Percentiles rank a stretch among this genome's conserved stretches.
These are phyloP conservation scores for Aspergillus clavatus DNA, from an alignment of 2,329 filamentous ascomycete species.

Conservation along the genomic window DNA sequence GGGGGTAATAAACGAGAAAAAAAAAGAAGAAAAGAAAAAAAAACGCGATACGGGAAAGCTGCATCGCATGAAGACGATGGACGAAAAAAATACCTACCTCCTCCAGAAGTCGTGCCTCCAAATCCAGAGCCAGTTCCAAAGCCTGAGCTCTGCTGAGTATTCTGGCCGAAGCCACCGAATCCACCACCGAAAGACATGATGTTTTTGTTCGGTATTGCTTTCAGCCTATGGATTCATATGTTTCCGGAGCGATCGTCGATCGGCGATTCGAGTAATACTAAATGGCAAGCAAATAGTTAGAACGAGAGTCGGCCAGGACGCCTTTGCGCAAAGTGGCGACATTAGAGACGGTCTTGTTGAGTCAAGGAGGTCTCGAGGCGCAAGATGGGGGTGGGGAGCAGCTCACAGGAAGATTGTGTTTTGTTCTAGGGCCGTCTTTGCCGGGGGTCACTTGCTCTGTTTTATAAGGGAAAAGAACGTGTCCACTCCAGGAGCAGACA, in stretches of 20 bases:
- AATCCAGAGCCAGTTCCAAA: slow-evolving; percentile 37
- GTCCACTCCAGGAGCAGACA: background rate
- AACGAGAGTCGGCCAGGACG: background rate
- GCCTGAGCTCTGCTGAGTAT: slow-evolving; percentile 46
- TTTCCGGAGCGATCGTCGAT: slow-evolving; percentile 12
- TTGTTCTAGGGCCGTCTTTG: background rate
- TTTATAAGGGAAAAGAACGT: background rate
- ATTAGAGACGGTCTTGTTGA: background rate
- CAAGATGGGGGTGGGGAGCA: background rate
- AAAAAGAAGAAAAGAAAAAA: slow-evolving; percentile 7
- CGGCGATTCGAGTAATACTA: background rate
- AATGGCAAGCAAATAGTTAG: background rate
- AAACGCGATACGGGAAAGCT: slow-evolving; percentile 1
- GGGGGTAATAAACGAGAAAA: no score
- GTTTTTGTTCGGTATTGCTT: slow-evolving; percentile 20
- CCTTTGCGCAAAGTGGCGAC: background rate
- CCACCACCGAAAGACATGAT: slow-evolving; percentile 37
- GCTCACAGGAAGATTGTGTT: background rate
- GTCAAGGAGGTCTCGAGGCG: background rate
- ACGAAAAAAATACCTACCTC: slow-evolving; percentile 34
- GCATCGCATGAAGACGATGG: slow-evolving; percentile 7
- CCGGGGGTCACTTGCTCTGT: background rate
- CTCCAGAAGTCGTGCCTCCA: slow-evolving; percentile 29
- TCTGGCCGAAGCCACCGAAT: slow-evolving; percentile 57
- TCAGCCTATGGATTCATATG: slow-evolving; percentile 28